Evolutionary conservation across 345 rosid species (phyloP).

Genomic region (Nephelium lappaceum): DNA sequence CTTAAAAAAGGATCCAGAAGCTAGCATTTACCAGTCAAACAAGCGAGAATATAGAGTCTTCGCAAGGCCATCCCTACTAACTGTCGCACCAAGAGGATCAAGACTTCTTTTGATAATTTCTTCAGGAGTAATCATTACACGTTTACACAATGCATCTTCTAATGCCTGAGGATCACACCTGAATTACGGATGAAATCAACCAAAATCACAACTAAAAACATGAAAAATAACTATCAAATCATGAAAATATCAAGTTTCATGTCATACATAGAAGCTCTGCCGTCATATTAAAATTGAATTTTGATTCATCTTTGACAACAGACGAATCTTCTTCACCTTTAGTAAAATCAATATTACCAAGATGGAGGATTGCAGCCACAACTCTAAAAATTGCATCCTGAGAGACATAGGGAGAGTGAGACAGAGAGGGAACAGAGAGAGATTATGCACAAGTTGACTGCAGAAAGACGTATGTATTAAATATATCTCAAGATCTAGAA

Average conservation of each 20-base stretch:
- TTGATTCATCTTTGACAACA: conserved; percentile 58
- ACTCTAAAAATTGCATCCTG: conserved; percentile 83
- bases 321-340: conserved; percentile 77
- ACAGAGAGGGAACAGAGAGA: conserved; percentile 1
- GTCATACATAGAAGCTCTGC: conserved; percentile 77
- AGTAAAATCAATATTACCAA: conserved; percentile 75
- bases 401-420: conserved; percentile 18
- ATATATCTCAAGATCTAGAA: conserved; percentile 14
- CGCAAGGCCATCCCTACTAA: conserved; percentile 92
- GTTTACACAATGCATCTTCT: conserved; percentile 80
- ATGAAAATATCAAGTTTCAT: conserved; percentile 18
- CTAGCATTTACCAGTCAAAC: conserved; percentile 70
- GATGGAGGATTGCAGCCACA: conserved; percentile 94
- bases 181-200: conserved; percentile 24
- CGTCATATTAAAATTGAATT: conserved; percentile 76
- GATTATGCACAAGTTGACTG: conserved; percentile 6
- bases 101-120: conserved; percentile 84
- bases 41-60: conserved; percentile 85
- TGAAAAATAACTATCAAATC: conserved; percentile 18
- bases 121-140: conserved; percentile 83
- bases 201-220: conserved; percentile 2
- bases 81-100: conserved; percentile 68
- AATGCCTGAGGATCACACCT: conserved; percentile 75
- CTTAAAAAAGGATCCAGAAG: conserved; percentile 10
- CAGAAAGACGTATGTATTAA: conserved; percentile 13